Evolutionary conservation across 2,329 filamentous ascomycete species (phyloP), one percentile per base, ranked within the genome.

Genomic region (Lasiodiplodia citricola): DNA sequence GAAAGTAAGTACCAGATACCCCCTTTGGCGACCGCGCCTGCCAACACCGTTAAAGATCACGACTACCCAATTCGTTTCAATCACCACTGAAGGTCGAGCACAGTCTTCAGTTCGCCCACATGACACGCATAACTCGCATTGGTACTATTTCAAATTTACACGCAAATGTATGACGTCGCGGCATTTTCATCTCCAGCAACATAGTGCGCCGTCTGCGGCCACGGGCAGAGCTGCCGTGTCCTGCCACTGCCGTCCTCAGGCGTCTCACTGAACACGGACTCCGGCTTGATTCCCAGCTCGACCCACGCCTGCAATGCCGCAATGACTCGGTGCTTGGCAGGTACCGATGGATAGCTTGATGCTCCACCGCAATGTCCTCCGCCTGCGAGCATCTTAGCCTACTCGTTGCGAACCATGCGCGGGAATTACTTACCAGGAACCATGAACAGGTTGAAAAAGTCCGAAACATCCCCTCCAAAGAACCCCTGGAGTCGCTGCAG

Each of bases 401-500:
- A 5, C 11, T 31, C 31, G 6, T 18, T 3, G 21, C n/a, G 6
- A 31, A 8, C 1, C 35, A n/a, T 31, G 13, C 16, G 10, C 11
- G 21, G 21, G 16, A 21, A 13, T 11, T 4, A 35, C 28, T 28
- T 50, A 69, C 68, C 68, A n/a, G 68, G 68, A 47, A 69, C 62
- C 62, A 69, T 69, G 55, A 62, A 69, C 11, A 69, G 18, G n/a
- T 23, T 54, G 54, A 69, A 60, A 28, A 69, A 69, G 31, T 66
- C 63, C 31, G 60, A 63, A 2, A 64, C 50, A 21, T 66, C 54
- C 37, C 41, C 58, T 3, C 51, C 52, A 21, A 69, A 68, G 31
- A 44, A 35, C 3, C 25, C 21, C 11, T 57, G 31, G n/a, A 64
- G 67, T 21, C 38, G 50, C 25, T 35, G 11, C 2, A 66, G 54